These are phyloP conservation scores for Lentinula edodes DNA, from an alignment of 768 basidiomycete species.

Conservation along the genomic window DNA sequence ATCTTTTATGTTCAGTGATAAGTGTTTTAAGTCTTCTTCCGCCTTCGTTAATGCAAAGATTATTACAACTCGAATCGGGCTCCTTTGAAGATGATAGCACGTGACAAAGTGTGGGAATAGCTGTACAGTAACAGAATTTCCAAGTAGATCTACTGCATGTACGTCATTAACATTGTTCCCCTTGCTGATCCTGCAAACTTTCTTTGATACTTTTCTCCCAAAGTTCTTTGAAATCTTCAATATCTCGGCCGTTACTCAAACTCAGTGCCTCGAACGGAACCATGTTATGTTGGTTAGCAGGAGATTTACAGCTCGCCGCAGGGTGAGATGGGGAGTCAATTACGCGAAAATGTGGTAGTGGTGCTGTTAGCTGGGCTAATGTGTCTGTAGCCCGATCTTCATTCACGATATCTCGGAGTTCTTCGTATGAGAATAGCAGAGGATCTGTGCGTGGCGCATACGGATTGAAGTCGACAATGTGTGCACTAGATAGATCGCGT, in stretches of 20 bases:
- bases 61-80: constrained; percentile 21
- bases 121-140: neutral
- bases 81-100: neutral
- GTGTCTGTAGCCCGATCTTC: constrained; percentile 4
- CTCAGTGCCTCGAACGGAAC: constrained; percentile 85
- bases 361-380: neutral
- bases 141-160: too few species aligned
- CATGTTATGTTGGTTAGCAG: constrained; percentile 82
- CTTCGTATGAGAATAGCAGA: constrained; percentile 79
- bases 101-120: neutral
- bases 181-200: constrained; percentile 8
- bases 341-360: constrained; percentile 46
- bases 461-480: constrained; percentile 90
- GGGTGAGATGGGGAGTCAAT: constrained; percentile 77
- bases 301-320: constrained; percentile 58
- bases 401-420: constrained; percentile 43
- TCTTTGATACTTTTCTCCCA: constrained; percentile 53
- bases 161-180: too few species aligned
- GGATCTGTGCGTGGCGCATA: constrained; percentile 84
- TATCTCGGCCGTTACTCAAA: constrained; percentile 66
- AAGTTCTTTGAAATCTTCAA: constrained; percentile 66
- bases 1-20: constrained; percentile 37
- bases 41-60: constrained; percentile 87
- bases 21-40: constrained; percentile 67
- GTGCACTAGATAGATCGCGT: constrained; percentile 67